Evolutionary conservation across 208 protist genomes (phyloP), one percentile per base, ranked within the genome.

Genomic region (Plasmodiophora brassicae): DNA sequence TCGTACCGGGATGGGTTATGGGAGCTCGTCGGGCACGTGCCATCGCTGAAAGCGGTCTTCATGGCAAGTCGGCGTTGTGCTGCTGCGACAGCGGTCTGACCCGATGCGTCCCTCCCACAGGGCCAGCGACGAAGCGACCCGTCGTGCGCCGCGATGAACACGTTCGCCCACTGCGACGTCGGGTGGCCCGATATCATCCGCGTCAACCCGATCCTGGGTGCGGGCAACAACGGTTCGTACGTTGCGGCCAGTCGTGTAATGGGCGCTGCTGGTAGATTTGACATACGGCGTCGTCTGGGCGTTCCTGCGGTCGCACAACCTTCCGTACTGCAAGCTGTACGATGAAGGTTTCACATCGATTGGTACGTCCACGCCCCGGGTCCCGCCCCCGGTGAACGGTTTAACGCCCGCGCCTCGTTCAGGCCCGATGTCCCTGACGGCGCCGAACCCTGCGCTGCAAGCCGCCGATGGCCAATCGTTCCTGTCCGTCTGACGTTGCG

Each of bases 311-410:
- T 0, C 1, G 1, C 1, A 0, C 8, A 86, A 89, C 0, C 0
- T 89, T 0, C 25, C 43, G 1, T 89, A 89, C 36, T 89, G 87
- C 45, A 36, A 5, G 41, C 53, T 89, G 5, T 89, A 89, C n/a
- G 1, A 89, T 1, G 20, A 28, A 25, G 87, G 87, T 43, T 89
- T 46, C n/a, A 89, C 87, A 0, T 89, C 87, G 28, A 41, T 89
- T 57, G 50, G 50, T 57, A 57, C n/a, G n/a, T n/a, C n/a, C n/a
- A n/a, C n/a, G n/a, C n/a, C n/a, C n/a, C n/a, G n/a, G n/a, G n/a
- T n/a, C n/a, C n/a, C n/a, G n/a, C n/a, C n/a, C n/a, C n/a, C n/a
- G n/a, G n/a, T n/a, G n/a, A n/a, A n/a, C n/a, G n/a, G n/a, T n/a
- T n/a, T n/a, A n/a, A n/a, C n/a, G n/a, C n/a, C n/a, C n/a, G n/a